A percentile compares a stretch with the other conserved stretches of the same genome.
Evolutionary conservation across 2,329 filamentous ascomycete species (phyloP).

Genomic region (Metarhizium rileyi): DNA sequence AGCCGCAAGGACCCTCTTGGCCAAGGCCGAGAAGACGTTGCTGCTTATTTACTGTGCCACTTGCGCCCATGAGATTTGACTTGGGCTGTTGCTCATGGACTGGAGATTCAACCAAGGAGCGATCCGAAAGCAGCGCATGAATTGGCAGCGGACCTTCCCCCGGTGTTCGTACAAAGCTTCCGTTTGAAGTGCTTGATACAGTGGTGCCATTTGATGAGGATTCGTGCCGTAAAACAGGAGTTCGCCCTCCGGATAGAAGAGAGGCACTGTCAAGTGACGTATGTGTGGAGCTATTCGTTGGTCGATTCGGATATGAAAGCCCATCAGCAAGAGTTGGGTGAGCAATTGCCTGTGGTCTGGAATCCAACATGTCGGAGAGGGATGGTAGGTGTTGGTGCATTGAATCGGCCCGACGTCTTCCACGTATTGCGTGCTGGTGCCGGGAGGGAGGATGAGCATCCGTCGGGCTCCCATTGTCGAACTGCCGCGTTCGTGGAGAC

Average conservation of each 20-base stretch:
- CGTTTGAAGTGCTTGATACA: slow-evolving; percentile 29
- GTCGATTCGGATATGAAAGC: neutral
- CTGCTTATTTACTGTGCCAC: slow-evolving; percentile 16
- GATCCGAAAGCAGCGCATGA: slow-evolving; percentile 40
- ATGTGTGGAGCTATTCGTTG: slow-evolving; percentile 8
- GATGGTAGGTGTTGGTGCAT: slow-evolving; percentile 32
- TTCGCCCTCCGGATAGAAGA: slow-evolving; percentile 17
- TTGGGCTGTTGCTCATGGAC: slow-evolving; percentile 10
- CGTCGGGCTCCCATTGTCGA: slow-evolving; percentile 23
- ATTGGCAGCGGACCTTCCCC: slow-evolving; percentile 44
- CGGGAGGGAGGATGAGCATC: slow-evolving; percentile 17
- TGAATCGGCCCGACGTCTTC: slow-evolving; percentile 13
- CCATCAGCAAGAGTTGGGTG: slow-evolving; percentile 10
- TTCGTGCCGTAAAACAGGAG: slow-evolving; percentile 35
- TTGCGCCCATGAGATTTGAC: neutral
- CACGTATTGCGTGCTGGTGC: slow-evolving; percentile 19
- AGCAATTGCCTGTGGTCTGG: slow-evolving; percentile 14
- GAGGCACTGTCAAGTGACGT: slow-evolving; percentile 16
- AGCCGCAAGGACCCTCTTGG: slow-evolving; percentile 21
- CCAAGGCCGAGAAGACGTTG: slow-evolving; percentile 14
- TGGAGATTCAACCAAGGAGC: slow-evolving; percentile 16
- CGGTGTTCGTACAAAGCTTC: slow-evolving; percentile 28
- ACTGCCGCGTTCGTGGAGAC: slow-evolving; percentile 31
- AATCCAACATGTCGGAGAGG: slow-evolving; percentile 38
- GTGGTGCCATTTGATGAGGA: slow-evolving; percentile 34